Base-by-base conservation (phyloP, 345 rosid genomes). In the Ceriops tagal region DNA sequence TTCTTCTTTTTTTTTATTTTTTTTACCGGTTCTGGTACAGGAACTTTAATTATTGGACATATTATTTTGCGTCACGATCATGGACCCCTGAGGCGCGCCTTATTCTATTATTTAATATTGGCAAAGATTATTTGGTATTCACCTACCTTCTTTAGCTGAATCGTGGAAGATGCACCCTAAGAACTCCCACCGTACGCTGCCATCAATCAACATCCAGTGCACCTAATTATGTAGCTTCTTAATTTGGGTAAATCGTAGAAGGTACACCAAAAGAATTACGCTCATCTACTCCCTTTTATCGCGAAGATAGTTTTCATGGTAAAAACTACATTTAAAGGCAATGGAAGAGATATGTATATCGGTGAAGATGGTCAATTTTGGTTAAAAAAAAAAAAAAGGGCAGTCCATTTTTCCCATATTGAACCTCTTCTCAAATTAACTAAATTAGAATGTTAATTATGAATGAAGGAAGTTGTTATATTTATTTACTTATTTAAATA, bases 181-280 rank as follows among this genome's bases (percentile, higher is more conserved):
- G n/a, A 24, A 65, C 53, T 32, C 31, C 56, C 66, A 62, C 7
- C 66, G 58, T 22, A 71, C 32, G 19, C 58, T 43, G 11, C 71
- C 26, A 68, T 73, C 73, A 64, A 46, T 76, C 68, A 4, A 28
- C 65, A 55, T 73, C 70, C 53, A 18, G 24, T 55, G 31, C 58
- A 73, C 83, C 81, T 58, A 77, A 67, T 67, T 53, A 24, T 53
- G 67, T 67, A 65, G 78, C 64, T 68, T 61, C 53, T 71, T 55
- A 24, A 43, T 43, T 60, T 53, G 64, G 53, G 34, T 61, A 11
- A 43, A 60, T 18, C 16, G 70, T 11, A 58, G 58, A 31, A 62
- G 65, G 61, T 27, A 28, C 64, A 8, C 37, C 64, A 30, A 61
- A 4, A 67, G 27, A 28, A 31, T 9, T 19, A 15, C n/a, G 46